phyloP scores from a whole-genome alignment of 2,329 filamentous ascomycete genomes.

The Aquanectria penicillioides region DNA sequence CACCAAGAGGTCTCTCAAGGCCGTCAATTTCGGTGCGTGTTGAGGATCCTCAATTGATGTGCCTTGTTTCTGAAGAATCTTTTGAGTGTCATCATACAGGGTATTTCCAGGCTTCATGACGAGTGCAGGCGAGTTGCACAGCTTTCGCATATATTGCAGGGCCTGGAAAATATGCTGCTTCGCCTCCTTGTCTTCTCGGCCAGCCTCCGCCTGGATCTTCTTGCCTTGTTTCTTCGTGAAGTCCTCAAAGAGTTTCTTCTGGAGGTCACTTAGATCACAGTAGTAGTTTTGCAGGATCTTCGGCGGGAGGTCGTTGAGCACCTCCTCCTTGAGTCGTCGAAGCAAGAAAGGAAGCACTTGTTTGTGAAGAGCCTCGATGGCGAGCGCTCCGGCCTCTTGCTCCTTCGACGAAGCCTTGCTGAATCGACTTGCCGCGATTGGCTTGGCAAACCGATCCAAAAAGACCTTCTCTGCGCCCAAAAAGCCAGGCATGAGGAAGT shows the following conservation, averaged over 20 bases:
- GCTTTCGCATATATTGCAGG: constrained; percentile 98
- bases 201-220: constrained; percentile 84
- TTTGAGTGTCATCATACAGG: constrained; percentile 88
- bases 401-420: constrained; percentile 98
- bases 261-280: constrained; percentile 94
- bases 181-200: constrained; percentile 86
- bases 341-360: constrained; percentile 97
- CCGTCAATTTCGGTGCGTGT: constrained; percentile 93
- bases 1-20: constrained; percentile 91
- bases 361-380: constrained; percentile 98
- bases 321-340: constrained; percentile 96
- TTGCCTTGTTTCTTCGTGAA: constrained; percentile 95
- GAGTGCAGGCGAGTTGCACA: constrained; percentile 96
- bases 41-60: constrained; percentile 84
- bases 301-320: constrained; percentile 92
- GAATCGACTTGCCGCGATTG: constrained; percentile 92
- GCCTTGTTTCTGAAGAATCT: constrained; percentile 79
- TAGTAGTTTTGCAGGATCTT: constrained; percentile 99
- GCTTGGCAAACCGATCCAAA: constrained; percentile 92
- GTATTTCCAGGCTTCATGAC: constrained; percentile 95
- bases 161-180: constrained; percentile 99
- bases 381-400: constrained; percentile 94
- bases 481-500: constrained; percentile 99
- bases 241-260: constrained; percentile 95
- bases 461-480: constrained; percentile 96